Base-by-base conservation (phyloP, 2,329 filamentous ascomycete species). In the Diaporthe batatas region DNA sequence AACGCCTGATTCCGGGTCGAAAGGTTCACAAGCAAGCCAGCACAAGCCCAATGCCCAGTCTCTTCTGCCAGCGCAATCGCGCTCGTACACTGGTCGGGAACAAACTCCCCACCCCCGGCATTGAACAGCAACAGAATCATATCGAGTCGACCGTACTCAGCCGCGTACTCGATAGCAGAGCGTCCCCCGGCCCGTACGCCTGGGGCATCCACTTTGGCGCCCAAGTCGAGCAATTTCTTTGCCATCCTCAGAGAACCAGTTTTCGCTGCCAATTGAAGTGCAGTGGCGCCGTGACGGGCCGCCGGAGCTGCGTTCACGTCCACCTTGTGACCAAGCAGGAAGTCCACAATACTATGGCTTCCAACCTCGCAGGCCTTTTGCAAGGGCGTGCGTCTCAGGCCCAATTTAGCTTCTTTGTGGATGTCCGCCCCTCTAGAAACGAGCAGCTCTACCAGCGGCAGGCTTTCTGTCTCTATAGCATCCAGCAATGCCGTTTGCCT, bases 231-330 rank as follows among this genome's bases (percentile, higher is more conserved):
- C 39, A 57, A 7, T 3, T 2, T 42, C 3, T 57, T 47, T 7
- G 65, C 65, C 16, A 57, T 47, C 23, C 16, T 57, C 6, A 10
- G 8, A 1, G 65, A 68, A 1, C 65, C 53, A 2, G 23, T 10
- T 23, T 57, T 68, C 14, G 65, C 51, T 23, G 65, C 51, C 2
- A 68, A 14, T 21, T 68, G 65, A 47, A 68, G 65, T 10, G 51
- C 36, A 34, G 51, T 68, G 16, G 23, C 65, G 7, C 65, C 65
- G 3, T 6, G 16, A 16, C 36, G 32, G 8, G 29, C 11, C 0
- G 65, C 36, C 12, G 65, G 65, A 3, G 12, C 18, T 14, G 1
- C 65, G 14, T 57, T n/a, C 10, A 47, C 36, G 10, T 68, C 25
- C 7, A 16, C 25, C 6, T 23, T 14, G 2, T 29, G n/a, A 6